A percentile compares a stretch with the other conserved stretches of the same genome.
Evolutionary conservation across 768 basidiomycete genomes (phyloP).

Genomic region (Hericium erinaceus): DNA sequence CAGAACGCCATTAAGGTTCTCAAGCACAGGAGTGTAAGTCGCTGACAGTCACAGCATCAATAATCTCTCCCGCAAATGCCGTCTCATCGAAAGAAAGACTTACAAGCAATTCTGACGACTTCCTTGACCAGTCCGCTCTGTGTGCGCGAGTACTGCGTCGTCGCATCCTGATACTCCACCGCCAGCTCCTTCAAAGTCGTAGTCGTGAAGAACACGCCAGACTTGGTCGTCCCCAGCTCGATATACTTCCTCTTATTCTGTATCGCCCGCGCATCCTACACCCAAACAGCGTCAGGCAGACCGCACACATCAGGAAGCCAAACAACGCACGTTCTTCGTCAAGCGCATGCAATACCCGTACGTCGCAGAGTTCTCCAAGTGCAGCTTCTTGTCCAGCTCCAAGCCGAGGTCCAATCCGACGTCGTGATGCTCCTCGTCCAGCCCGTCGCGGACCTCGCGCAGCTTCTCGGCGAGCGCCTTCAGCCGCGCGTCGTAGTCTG

Average conservation of each 20-base stretch:
- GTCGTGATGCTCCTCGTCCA: constrained; percentile 72
- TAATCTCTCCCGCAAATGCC: not conserved
- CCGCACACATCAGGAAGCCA: not conserved
- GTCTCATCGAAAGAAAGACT: constrained; percentile 16
- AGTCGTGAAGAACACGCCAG: constrained; percentile 86
- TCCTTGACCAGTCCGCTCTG: constrained; percentile 85
- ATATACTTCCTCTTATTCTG: constrained; percentile 58
- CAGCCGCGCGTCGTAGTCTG: constrained; percentile 78
- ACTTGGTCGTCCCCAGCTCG: constrained; percentile 79
- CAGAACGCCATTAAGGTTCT: constrained; percentile 71
- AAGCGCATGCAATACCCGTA: constrained; percentile 92
- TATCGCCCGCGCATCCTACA: constrained; percentile 72
- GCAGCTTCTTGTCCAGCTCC: constrained; percentile 90
- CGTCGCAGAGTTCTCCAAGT: constrained; percentile 81
- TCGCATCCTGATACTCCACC: constrained; percentile 60
- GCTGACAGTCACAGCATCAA: constrained; percentile 34
- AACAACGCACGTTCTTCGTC: constrained; percentile 69
- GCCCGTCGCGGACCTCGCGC: constrained; percentile 58
- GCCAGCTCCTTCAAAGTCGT: constrained; percentile 59
- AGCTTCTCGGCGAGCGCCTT: constrained; percentile 61
- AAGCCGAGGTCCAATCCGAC: constrained; percentile 65
- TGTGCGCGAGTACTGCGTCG: constrained; percentile 58
- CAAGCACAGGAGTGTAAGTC: constrained; percentile 85
- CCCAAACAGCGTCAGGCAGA: not conserved
- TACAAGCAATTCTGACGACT: constrained; percentile 87